Evolutionary conservation across 106 monocot species (phyloP).

Genomic region (Agapanthus africanus): DNA sequence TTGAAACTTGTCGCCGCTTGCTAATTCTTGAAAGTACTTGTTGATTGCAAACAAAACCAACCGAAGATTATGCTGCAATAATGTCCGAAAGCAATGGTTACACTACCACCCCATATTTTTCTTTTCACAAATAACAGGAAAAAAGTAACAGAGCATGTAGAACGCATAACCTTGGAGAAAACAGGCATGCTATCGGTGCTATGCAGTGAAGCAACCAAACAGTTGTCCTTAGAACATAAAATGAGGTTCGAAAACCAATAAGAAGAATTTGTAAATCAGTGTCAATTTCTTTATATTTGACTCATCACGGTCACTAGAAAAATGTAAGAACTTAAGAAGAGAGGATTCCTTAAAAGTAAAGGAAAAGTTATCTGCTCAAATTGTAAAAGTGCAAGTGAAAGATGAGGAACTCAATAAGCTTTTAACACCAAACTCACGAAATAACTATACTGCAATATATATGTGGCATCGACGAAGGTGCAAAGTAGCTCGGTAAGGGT

Average conservation of each 20-base stretch:
- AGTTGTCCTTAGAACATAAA: background rate
- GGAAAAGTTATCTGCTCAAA: background rate
- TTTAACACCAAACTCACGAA: too few species aligned
- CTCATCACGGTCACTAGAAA: background rate
- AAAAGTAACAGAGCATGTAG: too few species aligned
- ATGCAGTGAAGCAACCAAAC: background rate
- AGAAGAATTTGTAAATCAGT: background rate
- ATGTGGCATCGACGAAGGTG: too few species aligned
- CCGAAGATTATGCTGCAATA: conserved; percentile 90
- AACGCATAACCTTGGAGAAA: background rate
- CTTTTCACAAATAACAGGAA: too few species aligned
- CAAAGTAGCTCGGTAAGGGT: too few species aligned
- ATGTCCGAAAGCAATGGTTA: too few species aligned
- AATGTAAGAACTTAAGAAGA: background rate
- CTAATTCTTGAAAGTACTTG: conserved; percentile 75
- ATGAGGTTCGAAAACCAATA: background rate
- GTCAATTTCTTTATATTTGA: background rate
- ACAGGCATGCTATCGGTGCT: background rate
- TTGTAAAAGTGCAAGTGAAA: background rate
- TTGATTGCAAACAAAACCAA: conserved; percentile 74
- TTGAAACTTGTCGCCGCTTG: conserved; percentile 57
- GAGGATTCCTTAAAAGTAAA: background rate
- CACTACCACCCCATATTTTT: too few species aligned
- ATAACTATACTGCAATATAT: too few species aligned
- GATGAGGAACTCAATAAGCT: background rate